A percentile compares a stretch with the other conserved stretches of the same genome.
Evolutionary conservation across 768 basidiomycete genomes (phyloP).

Genomic region (Amanita rimosa): DNA sequence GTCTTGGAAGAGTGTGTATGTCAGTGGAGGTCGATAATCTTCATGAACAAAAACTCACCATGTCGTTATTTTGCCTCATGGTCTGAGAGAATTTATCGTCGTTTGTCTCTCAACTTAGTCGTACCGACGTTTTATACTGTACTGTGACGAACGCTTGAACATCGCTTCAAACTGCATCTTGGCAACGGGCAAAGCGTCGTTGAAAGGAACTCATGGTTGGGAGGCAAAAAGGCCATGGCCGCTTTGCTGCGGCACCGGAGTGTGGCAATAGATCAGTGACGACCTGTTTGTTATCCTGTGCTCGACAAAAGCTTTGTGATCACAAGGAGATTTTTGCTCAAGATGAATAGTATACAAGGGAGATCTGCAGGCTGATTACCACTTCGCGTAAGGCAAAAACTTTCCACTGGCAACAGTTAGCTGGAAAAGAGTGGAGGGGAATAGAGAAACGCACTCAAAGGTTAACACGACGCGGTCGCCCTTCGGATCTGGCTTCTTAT

Average conservation of each 20-base stretch:
- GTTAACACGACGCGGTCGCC: slow-evolving; percentile 73
- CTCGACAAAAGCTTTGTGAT: not conserved
- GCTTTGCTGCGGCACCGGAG: not conserved
- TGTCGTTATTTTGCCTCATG: not conserved
- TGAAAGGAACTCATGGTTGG: not conserved
- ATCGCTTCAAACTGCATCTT: not conserved
- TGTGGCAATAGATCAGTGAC: not conserved
- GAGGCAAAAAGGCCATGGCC: not conserved
- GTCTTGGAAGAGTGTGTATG: not conserved
- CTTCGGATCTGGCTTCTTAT: slow-evolving; percentile 63
- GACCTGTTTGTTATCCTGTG: not conserved
- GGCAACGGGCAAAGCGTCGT: not conserved
- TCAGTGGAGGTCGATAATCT: not conserved
- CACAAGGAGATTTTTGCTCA: not conserved
- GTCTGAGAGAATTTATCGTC: not conserved
- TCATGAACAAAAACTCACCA: not conserved
- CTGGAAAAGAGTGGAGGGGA: not conserved
- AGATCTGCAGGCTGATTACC: slow-evolving; percentile 12
- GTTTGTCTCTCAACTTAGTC: not conserved
- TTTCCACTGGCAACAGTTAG: slow-evolving; percentile 44
- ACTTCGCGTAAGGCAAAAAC: slow-evolving; percentile 63
- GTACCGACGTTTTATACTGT: not conserved
- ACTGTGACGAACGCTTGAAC: not conserved
- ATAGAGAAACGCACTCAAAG: slow-evolving; percentile 50
- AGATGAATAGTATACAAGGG: not conserved